Conservation (phyloP, 2,329 filamentous ascomycete species). For the Waltergamsia citrina region DNA sequence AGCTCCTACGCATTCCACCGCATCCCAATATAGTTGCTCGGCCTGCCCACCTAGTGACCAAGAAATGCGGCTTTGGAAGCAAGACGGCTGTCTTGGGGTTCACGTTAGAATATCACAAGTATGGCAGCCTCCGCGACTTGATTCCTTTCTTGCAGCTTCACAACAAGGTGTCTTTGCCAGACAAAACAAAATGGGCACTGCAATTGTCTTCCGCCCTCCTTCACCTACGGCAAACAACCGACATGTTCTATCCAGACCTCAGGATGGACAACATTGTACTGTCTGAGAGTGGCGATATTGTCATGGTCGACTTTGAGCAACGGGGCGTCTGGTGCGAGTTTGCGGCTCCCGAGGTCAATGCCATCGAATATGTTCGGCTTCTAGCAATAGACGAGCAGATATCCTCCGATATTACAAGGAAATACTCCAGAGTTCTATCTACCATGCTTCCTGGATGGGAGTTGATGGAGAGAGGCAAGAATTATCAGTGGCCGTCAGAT, state of each 20-base stretch:
- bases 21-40: conserved; percentile 43
- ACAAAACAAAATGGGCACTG: conserved; percentile 42
- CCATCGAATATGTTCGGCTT: conserved; percentile 46
- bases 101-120: conserved; percentile 40
- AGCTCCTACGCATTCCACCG: conserved; percentile 39
- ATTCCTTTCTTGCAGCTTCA: conserved; percentile 42
- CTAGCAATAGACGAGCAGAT: conserved; percentile 40
- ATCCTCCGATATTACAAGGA: conserved; percentile 24
- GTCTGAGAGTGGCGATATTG: conserved; percentile 30
- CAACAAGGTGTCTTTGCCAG: conserved; percentile 25
- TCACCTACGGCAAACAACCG: conserved; percentile 35
- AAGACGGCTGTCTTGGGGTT: conserved; percentile 49
- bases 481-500: conserved; percentile 34
- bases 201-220: conserved; percentile 42
- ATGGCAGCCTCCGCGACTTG: conserved; percentile 46
- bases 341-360: conserved; percentile 49
- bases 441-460: conserved; percentile 38
- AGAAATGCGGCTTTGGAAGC: conserved; percentile 43
- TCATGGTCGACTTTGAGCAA: conserved; percentile 56
- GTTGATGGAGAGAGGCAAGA: conserved; percentile 24
- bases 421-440: conserved; percentile 30
- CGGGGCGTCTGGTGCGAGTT: conserved; percentile 55
- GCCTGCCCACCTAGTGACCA: conserved; percentile 45
- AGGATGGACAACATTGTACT: conserved; percentile 51
- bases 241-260: conserved; percentile 47